phyloP scores from a whole-genome alignment of 306 rosid genomes.

The Abrus pulchellus region DNA sequence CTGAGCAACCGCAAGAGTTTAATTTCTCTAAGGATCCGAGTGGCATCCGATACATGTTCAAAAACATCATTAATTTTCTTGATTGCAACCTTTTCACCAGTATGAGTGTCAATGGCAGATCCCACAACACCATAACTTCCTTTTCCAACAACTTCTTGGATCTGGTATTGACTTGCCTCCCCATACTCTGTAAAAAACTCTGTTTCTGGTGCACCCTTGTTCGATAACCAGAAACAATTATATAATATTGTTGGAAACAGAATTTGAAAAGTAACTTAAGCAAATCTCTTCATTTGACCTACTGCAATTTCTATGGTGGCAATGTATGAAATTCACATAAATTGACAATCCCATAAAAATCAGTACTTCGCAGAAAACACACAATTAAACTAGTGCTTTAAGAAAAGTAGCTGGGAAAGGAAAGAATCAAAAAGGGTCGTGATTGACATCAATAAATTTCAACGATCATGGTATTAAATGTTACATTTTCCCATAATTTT shows the following conservation, averaged over 20 bases:
- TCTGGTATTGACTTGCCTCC: slow-evolving; percentile 63
- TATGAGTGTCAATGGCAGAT: slow-evolving; percentile 51
- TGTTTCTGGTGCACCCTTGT: slow-evolving; percentile 71
- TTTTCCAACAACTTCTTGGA: slow-evolving; percentile 58
- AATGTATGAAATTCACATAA: neutral
- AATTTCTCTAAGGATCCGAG: slow-evolving; percentile 56
- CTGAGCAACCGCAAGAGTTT: slow-evolving; percentile 57
- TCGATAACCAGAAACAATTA: slow-evolving; percentile 42
- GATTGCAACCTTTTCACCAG: slow-evolving; percentile 56
- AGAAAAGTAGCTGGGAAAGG: neutral
- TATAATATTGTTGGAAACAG: neutral
- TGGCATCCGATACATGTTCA: slow-evolving; percentile 65
- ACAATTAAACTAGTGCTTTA: neutral
- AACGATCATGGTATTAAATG: too few species aligned
- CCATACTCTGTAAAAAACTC: slow-evolving; percentile 98
- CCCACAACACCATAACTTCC: slow-evolving; percentile 65
- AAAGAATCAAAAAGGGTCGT: neutral
- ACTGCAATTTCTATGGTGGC: slow-evolving; percentile 11
- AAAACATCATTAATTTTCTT: slow-evolving; percentile 61
- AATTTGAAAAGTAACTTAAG: neutral
- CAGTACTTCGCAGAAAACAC: neutral
- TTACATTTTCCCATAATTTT: too few species aligned
- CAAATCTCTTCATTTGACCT: neutral
- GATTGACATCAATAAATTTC: too few species aligned
- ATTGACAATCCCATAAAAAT: slow-evolving; percentile 6